Evolutionary conservation across 2,329 filamentous ascomycete species (phyloP).

Genomic region (Cryphonectria nitschkei): DNA sequence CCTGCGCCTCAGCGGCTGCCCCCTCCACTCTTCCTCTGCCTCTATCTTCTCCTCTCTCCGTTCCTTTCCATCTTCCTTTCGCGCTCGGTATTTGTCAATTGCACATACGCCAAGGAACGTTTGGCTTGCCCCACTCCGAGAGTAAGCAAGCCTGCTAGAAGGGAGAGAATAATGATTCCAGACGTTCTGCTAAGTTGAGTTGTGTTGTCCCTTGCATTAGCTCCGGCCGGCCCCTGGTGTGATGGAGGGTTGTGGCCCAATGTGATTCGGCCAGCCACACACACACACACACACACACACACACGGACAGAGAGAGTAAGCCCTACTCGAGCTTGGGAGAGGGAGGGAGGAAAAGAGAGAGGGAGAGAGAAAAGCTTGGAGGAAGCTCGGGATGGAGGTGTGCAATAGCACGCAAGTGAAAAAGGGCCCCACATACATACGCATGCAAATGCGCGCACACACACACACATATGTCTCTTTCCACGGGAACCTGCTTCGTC

Average conservation of each 20-base stretch:
- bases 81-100: not conserved
- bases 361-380: not conserved
- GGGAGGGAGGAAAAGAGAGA: not conserved
- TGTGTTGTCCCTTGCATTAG: slow-evolving; percentile 7
- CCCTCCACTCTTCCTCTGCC: not conserved
- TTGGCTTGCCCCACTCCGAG: not conserved
- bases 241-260: not conserved
- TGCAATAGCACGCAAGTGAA: not conserved
- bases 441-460: not conserved
- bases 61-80: not conserved
- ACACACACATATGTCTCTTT: not conserved
- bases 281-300: not conserved
- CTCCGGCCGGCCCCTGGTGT: not conserved
- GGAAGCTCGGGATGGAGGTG: not conserved
- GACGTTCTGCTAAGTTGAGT: not conserved
- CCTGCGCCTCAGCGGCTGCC: not conserved
- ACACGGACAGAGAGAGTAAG: not conserved
- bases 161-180: not conserved
- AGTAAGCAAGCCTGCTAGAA: not conserved
- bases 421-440: not conserved
- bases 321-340: not conserved
- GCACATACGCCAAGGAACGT: not conserved
- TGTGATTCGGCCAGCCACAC: not conserved
- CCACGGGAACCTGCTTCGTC: not conserved
- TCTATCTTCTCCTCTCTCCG: not conserved